Evolutionary conservation across 768 basidiomycete genomes (phyloP), one percentile per base, ranked within the genome.

Genomic region (Lactarius trivialis): DNA sequence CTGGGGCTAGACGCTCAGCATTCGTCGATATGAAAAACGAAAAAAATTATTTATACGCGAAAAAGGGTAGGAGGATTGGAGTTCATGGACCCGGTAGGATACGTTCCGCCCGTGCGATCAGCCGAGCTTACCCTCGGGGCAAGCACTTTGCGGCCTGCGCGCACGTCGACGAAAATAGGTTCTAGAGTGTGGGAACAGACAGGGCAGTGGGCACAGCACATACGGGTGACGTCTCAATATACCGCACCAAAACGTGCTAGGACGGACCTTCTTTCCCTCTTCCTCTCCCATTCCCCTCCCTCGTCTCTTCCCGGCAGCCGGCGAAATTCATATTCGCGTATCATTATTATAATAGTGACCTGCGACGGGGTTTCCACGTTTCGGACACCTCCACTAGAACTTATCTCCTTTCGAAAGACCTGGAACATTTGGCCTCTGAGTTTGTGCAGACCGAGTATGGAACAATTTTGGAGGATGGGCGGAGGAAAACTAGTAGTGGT

Each of bases 281-380:
- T 21, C 19, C 43, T 24, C 43, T 11, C 24, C 8, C 19, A 1
- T 34, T 21, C 28, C 36, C 28, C 12, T 7, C 33, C 33, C 2
- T 34, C 26, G 36, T 48, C 17, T 56, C 41, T 14, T 39, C 55
- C 55, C 39, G 49, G 33, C 19, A 12, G 26, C 19, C 26, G 60
- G 55, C 54, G n/a, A 45, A 61, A 53, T 36, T 57, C 61, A 57
- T 52, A 45, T 45, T 51, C 30, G 32, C 39, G 24, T 33, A 33
- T 52, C 51, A 32, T 11, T 32, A 21, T 32, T 17, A 33, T 32
- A 24, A 54, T 11, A 30, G 30, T 34, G 41, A 32, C 41, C 43
- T 17, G n/a, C 50, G 50, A 32, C 15, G 15, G 50, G n/a, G 50
- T 21, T 11, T 45, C 43, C 11, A 45, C 21, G 21, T 45, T 45